Percentiles rank a stretch among this genome's conserved stretches.
Conservation (phyloP, 2,329 filamentous ascomycete genomes). For the Tolypocladium ovalisporum region DNA sequence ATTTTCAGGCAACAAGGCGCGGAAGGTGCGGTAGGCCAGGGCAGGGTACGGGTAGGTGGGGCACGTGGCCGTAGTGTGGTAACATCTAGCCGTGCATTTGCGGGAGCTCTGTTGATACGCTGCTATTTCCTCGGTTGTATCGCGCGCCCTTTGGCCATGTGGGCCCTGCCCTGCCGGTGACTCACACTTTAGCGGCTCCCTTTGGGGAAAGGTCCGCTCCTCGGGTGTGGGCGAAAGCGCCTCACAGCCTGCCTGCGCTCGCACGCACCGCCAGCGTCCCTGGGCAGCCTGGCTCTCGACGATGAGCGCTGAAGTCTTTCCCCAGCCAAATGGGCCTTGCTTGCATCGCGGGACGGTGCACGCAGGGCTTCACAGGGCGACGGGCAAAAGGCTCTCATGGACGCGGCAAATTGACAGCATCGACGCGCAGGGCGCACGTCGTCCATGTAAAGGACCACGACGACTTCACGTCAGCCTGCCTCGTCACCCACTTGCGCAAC, state of each 20-base stretch:
- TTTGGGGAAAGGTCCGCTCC: slow-evolving; percentile 15
- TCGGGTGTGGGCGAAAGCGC: slow-evolving; percentile 6
- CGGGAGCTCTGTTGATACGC: neutral
- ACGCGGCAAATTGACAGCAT: neutral
- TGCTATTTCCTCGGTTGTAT: slow-evolving; percentile 1
- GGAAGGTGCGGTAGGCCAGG: slow-evolving; percentile 5
- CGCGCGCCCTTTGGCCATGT: slow-evolving; percentile 13
- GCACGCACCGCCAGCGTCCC: neutral
- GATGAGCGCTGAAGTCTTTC: neutral
- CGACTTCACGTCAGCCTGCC: neutral
- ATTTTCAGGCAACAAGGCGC: slow-evolving; percentile 34
- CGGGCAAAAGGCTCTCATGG: neutral
- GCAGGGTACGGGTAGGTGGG: neutral
- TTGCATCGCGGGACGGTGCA: neutral
- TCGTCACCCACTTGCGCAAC: neutral
- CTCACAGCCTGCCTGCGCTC: neutral
- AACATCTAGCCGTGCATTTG: neutral
- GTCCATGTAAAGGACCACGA: no score
- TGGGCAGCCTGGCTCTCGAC: neutral
- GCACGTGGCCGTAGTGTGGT: neutral
- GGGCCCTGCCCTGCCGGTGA: slow-evolving; percentile 17
- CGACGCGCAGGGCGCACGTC: neutral
- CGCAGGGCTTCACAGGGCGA: neutral
- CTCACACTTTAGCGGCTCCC: slow-evolving; percentile 20
- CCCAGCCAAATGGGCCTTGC: neutral